Evolutionary conservation across 129 eudicot species (phyloP).

Genomic region (Saussurea involucrata): DNA sequence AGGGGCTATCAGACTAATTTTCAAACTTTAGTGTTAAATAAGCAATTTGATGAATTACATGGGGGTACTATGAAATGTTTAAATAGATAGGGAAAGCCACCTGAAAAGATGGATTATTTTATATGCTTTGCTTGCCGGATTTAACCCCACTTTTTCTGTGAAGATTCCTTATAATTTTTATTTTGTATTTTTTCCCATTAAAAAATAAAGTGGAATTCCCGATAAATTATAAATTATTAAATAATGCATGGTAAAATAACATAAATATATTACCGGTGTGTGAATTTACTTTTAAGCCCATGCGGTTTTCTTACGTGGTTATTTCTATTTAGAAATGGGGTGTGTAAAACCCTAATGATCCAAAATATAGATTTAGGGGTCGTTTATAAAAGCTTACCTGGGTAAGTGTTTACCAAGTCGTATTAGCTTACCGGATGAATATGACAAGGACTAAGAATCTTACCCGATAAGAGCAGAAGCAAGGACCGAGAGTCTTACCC

Average conservation of each 20-base stretch:
- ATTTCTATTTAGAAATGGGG: too few relatives aligned
- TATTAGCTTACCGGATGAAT: too few relatives aligned
- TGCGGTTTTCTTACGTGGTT: too few relatives aligned
- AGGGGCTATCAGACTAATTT: too few relatives aligned
- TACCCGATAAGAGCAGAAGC: too few relatives aligned
- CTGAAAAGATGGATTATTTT: constrained; percentile 24
- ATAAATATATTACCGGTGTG: neutral
- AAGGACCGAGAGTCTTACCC: too few relatives aligned
- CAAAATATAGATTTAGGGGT: too few relatives aligned
- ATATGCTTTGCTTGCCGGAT: constrained; percentile 25
- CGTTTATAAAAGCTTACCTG: too few relatives aligned
- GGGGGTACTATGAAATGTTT: constrained; percentile 20
- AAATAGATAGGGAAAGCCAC: constrained; percentile 28
- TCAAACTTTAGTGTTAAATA: neutral
- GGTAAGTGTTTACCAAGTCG: too few relatives aligned
- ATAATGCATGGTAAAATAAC: constrained; percentile 4
- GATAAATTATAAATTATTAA: neutral
- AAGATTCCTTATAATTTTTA: constrained; percentile 11
- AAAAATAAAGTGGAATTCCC: constrained; percentile 13
- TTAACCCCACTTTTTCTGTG: constrained; percentile 23
- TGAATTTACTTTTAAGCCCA: neutral
- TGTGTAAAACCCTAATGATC: too few relatives aligned
- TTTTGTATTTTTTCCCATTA: neutral
- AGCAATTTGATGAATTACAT: neutral
- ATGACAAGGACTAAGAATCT: too few relatives aligned